These are phyloP conservation scores for Pseudozyma sp. DNA, from an alignment of 1,284 basidiomycete genomes.

Conservation along the genomic window DNA sequence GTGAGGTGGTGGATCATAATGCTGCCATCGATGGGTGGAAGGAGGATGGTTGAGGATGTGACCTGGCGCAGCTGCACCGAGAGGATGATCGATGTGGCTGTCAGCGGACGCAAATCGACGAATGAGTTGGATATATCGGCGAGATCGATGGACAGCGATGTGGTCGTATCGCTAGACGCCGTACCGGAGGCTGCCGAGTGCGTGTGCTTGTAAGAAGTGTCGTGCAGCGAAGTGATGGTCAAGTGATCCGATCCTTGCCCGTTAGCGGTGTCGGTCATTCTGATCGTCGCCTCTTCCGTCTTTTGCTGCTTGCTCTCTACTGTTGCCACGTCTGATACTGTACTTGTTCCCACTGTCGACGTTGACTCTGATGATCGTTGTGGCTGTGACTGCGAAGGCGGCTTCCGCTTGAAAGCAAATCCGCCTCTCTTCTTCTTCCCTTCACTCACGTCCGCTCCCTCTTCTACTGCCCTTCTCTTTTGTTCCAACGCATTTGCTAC, in stretches of 20 bases:
- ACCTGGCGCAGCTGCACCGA: slow-evolving; percentile 40
- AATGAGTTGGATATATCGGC: slow-evolving; percentile 16
- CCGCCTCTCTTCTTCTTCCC: slow-evolving; percentile 13
- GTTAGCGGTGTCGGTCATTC: background rate
- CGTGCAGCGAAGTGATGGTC: slow-evolving; percentile 8
- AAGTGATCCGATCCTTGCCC: slow-evolving; percentile 7
- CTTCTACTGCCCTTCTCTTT: slow-evolving; percentile 9
- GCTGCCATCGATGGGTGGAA: slow-evolving; percentile 35
- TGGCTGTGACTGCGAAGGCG: slow-evolving; percentile 2
- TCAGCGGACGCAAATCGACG: slow-evolving; percentile 24
- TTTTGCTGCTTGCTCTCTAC: background rate
- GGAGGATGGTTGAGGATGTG: slow-evolving; percentile 19
- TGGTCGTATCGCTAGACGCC: too few species aligned
- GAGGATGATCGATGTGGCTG: slow-evolving; percentile 3
- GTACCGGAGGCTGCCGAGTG: too few species aligned
- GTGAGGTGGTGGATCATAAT: slow-evolving; percentile 36
- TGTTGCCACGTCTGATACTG: background rate
- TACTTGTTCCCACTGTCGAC: background rate
- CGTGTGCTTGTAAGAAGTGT: slow-evolving; percentile 6
- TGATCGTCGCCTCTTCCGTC: background rate
- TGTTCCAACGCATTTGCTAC: slow-evolving; percentile 9
- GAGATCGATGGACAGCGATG: slow-evolving; percentile 22
- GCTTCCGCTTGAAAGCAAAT: slow-evolving; percentile 33
- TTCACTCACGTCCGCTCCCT: background rate
- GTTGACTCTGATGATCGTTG: background rate